Conservation (phyloP, 805 yeast genomes). For the Yamadazyma olivae region DNA sequence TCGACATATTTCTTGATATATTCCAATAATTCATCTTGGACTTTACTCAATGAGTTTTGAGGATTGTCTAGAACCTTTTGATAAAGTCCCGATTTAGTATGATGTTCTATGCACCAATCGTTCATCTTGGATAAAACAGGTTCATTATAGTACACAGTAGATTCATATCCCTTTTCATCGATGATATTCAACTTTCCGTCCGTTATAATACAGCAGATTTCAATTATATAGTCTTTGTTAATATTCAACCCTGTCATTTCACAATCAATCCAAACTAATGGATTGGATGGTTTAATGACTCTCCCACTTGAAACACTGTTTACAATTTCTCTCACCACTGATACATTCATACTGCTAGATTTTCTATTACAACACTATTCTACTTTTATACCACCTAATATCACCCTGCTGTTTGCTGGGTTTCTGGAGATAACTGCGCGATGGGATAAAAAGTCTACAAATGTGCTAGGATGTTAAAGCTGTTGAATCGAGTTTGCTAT, state of each 20-base stretch:
- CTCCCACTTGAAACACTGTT: no score
- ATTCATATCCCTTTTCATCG: constrained; percentile 73
- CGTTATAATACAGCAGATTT: constrained; percentile 86
- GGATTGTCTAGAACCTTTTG: constrained; percentile 59
- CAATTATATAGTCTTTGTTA: constrained; percentile 80
- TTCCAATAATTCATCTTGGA: constrained; percentile 59
- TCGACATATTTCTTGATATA: constrained; percentile 58
- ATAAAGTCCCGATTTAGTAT: constrained; percentile 73
- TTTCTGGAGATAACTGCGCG: no score
- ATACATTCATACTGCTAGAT: not conserved
- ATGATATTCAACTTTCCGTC: constrained; percentile 73
- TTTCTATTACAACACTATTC: not conserved
- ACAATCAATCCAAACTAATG: constrained; percentile 93
- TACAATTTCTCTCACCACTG: not conserved
- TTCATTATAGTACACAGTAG: constrained; percentile 70
- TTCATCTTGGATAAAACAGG: constrained; percentile 67
- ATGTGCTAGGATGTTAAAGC: no score
- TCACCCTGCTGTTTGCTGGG: no score
- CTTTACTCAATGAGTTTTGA: constrained; percentile 52
- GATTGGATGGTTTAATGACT: constrained; percentile 16
- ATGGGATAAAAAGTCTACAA: no score
- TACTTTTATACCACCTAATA: no score
- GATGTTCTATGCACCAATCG: constrained; percentile 86
- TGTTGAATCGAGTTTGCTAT: no score
- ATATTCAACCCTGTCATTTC: constrained; percentile 96